Evolutionary conservation across 1,284 basidiomycete genomes (phyloP).

Genomic region (Agroathelia rolfsii): DNA sequence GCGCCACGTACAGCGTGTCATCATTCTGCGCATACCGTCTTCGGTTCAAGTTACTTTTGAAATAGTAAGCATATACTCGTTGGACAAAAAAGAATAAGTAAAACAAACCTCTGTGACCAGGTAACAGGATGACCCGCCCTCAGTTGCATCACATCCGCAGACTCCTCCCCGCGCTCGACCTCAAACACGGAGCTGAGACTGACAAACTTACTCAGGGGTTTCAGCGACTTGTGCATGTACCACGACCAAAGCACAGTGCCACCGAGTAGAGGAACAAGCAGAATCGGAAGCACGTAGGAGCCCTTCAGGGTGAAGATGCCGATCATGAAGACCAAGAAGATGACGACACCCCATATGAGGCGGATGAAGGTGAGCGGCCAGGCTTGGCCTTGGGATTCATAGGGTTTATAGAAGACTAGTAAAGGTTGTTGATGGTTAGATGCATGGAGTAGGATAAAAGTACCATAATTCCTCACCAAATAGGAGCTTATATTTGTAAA

Average conservation of each 20-base stretch:
- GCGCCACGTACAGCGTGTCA: slow-evolving; percentile 89
- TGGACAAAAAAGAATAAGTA: slow-evolving; percentile 2
- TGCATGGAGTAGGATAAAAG: background rate
- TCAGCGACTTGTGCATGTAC: slow-evolving; percentile 63
- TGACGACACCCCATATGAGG: slow-evolving; percentile 79
- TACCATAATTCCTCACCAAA: slow-evolving; percentile 66
- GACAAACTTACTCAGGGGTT: slow-evolving; percentile 75
- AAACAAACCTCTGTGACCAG: slow-evolving; percentile 68
- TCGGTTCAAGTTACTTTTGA: slow-evolving; percentile 64
- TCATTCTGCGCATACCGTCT: slow-evolving; percentile 86
- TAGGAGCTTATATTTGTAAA: slow-evolving; percentile 96
- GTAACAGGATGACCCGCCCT: slow-evolving; percentile 75
- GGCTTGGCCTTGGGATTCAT: slow-evolving; percentile 87
- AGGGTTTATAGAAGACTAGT: slow-evolving; percentile 85
- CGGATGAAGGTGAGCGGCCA: slow-evolving; percentile 90
- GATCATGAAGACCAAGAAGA: slow-evolving; percentile 88
- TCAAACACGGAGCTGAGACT: slow-evolving; percentile 81
- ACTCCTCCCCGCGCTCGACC: slow-evolving; percentile 77
- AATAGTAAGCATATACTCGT: slow-evolving; percentile 6
- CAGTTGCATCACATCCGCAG: slow-evolving; percentile 64
- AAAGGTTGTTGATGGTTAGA: slow-evolving; percentile 4
- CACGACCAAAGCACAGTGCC: slow-evolving; percentile 77
- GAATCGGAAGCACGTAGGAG: slow-evolving; percentile 65
- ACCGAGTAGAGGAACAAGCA: slow-evolving; percentile 71
- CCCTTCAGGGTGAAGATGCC: slow-evolving; percentile 85